These are phyloP conservation scores for Hsuehochloa calcarea DNA, from an alignment of 176 grass and related monocot genomes.

Conservation along the genomic window DNA sequence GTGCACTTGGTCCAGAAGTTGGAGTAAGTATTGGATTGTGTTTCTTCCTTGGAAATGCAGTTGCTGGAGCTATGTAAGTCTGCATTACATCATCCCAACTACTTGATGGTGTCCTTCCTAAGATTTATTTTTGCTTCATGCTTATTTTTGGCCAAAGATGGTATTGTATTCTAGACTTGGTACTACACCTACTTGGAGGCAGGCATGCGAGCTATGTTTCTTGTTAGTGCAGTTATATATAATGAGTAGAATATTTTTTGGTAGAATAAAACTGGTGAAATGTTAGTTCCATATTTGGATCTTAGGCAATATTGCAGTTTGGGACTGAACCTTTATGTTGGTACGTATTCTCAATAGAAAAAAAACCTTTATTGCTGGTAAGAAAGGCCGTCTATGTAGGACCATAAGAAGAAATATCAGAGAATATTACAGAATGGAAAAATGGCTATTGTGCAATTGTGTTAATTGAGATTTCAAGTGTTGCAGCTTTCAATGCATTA, in stretches of 20 bases:
- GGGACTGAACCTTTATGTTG: neutral
- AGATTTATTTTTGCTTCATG: neutral
- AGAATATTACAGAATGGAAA: constrained; percentile 1
- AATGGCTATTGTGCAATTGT: neutral
- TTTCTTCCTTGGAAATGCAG: constrained; percentile 97
- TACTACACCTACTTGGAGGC: neutral
- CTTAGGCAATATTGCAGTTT: neutral
- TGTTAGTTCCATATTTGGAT: neutral
- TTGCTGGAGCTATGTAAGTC: constrained; percentile 94
- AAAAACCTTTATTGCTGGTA: neutral
- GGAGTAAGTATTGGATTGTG: constrained; percentile 97
- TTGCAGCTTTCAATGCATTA: neutral
- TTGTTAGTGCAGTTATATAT: neutral
- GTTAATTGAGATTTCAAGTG: neutral
- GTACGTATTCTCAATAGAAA: neutral
- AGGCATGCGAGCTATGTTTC: neutral
- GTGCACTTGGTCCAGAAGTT: constrained; percentile 95
- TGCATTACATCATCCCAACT: neutral
- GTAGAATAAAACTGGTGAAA: neutral
- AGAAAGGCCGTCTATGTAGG: neutral
- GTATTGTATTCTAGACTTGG: neutral
- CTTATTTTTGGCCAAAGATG: neutral
- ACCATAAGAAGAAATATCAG: neutral
- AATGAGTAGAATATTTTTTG: constrained; percentile 16
- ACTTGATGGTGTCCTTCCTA: neutral